These are phyloP conservation scores for Bacidia rubella DNA, from an alignment of 495 filamentous ascomycete genomes.

Conservation along the genomic window DNA sequence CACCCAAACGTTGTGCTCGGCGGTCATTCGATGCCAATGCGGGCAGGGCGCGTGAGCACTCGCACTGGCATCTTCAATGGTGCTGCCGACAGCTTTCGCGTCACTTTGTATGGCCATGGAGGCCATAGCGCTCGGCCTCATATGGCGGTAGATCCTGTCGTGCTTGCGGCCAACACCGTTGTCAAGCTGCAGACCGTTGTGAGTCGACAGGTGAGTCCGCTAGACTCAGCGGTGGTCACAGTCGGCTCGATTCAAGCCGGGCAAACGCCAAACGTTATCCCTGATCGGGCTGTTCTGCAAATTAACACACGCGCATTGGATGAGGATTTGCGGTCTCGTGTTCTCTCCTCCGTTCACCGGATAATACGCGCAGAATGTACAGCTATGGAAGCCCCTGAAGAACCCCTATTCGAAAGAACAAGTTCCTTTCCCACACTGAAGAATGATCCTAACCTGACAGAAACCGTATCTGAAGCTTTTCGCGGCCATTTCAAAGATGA, in stretches of 20 bases:
- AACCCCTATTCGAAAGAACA: constrained; percentile 27
- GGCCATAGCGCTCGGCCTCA: constrained; percentile 41
- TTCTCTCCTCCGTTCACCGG: constrained; percentile 33
- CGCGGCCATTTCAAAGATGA: constrained; percentile 29
- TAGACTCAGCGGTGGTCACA: constrained; percentile 41
- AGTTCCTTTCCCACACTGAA: constrained; percentile 34
- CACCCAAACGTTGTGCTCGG: constrained; percentile 44
- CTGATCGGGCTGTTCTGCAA: constrained; percentile 34
- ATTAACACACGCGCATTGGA: constrained; percentile 35
- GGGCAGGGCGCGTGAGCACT: constrained; percentile 27
- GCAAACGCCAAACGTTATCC: constrained; percentile 39
- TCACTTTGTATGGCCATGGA: constrained; percentile 36
- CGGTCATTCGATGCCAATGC: constrained; percentile 37
- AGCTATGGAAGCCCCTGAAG: constrained; percentile 28
- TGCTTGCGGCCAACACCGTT: constrained; percentile 39
- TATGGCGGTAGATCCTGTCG: constrained; percentile 40
- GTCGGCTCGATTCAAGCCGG: constrained; percentile 39
- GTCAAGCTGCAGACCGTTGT: constrained; percentile 43
- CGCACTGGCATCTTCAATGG: constrained; percentile 29
- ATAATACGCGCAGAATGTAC: constrained; percentile 42
- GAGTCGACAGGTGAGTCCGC: constrained; percentile 36
- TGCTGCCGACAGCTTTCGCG: constrained; percentile 29
- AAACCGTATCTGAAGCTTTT: constrained; percentile 29
- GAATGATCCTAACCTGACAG: constrained; percentile 35
- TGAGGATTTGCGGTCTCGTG: constrained; percentile 26